Conservation (phyloP, 306 rosid species). For the Dalbergia cultrata region DNA sequence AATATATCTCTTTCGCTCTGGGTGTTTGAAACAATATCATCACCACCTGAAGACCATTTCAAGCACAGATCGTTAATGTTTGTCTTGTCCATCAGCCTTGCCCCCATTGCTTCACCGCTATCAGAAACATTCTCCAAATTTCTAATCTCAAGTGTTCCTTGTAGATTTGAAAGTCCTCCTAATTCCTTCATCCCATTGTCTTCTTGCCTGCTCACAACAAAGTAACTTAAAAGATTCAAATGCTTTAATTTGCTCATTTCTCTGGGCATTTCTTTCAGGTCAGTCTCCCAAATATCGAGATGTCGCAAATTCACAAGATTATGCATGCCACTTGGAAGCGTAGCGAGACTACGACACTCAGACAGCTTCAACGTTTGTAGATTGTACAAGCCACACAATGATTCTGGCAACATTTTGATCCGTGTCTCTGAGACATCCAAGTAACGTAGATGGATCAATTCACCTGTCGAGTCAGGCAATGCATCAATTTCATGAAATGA, state of each 20-base stretch:
- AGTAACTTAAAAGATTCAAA: neutral
- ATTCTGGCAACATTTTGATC: neutral
- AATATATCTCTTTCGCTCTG: neutral
- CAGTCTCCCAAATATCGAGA: neutral
- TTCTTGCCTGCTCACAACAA: slow-evolving; percentile 3
- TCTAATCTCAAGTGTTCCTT: neutral
- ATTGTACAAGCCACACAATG: slow-evolving; percentile 15
- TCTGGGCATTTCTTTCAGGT: neutral
- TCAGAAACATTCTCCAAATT: neutral
- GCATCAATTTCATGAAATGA: accelerated
- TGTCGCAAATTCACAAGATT: slow-evolving; percentile 19
- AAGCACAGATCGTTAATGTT: accelerated
- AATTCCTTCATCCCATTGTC: neutral
- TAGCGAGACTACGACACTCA: neutral
- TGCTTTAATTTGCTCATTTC: neutral
- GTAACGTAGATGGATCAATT: slow-evolving; percentile 1
- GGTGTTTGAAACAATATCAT: neutral
- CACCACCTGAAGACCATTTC: neutral
- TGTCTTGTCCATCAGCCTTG: slow-evolving; percentile 12
- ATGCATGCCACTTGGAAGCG: neutral
- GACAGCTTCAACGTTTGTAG: neutral
- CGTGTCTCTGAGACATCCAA: neutral
- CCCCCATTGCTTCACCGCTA: neutral
- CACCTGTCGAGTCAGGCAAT: neutral
- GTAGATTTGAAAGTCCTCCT: neutral